Conservation (phyloP, 2,329 filamentous ascomycete genomes). For the Colletotrichum somersetense region DNA sequence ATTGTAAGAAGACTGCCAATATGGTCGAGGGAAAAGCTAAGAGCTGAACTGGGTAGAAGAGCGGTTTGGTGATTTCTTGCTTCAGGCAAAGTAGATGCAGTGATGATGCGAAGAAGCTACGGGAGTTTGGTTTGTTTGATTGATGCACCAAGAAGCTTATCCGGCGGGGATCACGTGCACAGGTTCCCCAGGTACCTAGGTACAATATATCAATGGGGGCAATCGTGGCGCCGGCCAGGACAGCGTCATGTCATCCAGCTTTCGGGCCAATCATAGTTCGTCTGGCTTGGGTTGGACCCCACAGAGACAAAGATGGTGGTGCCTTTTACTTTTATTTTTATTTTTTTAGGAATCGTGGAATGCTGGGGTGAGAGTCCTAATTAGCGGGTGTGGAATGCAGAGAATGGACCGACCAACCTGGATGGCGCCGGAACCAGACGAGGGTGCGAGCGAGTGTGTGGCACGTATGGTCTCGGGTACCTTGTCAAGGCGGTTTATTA, state of each 20-base stretch:
- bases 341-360: slow-evolving; percentile 19
- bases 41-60: background rate
- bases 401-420: background rate
- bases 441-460: slow-evolving; percentile 6
- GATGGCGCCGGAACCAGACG: slow-evolving; percentile 13
- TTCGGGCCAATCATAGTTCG: slow-evolving; percentile 17
- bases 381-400: slow-evolving; percentile 8
- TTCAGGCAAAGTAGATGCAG: background rate
- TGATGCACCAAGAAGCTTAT: slow-evolving; percentile 25
- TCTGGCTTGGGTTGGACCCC: background rate
- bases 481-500: slow-evolving; percentile 27
- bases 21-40: background rate
- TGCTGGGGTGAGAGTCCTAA: slow-evolving; percentile 8
- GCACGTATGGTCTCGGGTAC: slow-evolving; percentile 30
- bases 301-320: background rate
- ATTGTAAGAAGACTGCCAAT: background rate
- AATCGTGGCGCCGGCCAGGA: background rate
- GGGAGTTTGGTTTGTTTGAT: background rate
- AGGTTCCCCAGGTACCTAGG: background rate
- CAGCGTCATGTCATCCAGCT: slow-evolving; percentile 10
- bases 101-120: background rate
- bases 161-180: slow-evolving; percentile 24
- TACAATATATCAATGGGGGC: background rate
- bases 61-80: background rate
- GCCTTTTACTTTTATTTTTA: background rate